Percentiles rank a stretch among this genome's conserved stretches.
Conservation (phyloP, 306 rosid species). For the Begonia loranthoides region DNA sequence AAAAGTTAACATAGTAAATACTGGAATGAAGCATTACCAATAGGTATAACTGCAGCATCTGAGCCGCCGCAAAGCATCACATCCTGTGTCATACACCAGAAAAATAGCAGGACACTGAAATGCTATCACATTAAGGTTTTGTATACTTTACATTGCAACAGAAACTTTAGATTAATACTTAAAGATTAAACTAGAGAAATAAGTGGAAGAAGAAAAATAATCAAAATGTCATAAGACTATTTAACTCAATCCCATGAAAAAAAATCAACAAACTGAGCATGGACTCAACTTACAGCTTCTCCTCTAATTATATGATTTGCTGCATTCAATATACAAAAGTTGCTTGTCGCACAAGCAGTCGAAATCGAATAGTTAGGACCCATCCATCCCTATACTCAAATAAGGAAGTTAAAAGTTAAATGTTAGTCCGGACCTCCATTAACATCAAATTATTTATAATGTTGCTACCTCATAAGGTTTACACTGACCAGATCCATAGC, state of each 20-base stretch:
- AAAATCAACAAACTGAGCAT: neutral
- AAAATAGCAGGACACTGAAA: conserved; percentile 5
- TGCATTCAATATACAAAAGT: conserved; percentile 76
- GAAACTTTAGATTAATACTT: too few relatives aligned
- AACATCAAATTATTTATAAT: conserved; percentile 8
- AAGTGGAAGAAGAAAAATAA: too few relatives aligned
- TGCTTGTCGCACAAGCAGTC: conserved; percentile 96
- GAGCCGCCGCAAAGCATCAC: conserved; percentile 94
- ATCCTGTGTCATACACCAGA: conserved; percentile 37
- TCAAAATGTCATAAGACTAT: too few relatives aligned
- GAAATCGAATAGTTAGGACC: conserved; percentile 97
- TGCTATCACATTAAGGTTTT: neutral
- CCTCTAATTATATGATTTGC: conserved; percentile 93
- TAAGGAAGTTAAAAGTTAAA: conserved; percentile 10
- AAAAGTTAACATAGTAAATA: neutral
- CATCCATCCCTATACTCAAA: conserved; percentile 77
- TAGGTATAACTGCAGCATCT: conserved; percentile 76
- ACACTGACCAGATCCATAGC: conserved; percentile 85
- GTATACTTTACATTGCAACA: too few relatives aligned
- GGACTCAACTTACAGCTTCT: conserved; percentile 71
- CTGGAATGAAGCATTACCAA: conserved; percentile 34
- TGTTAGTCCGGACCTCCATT: conserved; percentile 13
- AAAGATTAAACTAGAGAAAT: too few relatives aligned
- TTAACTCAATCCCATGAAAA: too few relatives aligned
- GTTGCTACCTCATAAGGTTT: conserved; percentile 3